Evolutionary conservation across 768 basidiomycete genomes (phyloP), one percentile per base, ranked within the genome.

Genomic region (Rhodotorula taiwanensis): DNA sequence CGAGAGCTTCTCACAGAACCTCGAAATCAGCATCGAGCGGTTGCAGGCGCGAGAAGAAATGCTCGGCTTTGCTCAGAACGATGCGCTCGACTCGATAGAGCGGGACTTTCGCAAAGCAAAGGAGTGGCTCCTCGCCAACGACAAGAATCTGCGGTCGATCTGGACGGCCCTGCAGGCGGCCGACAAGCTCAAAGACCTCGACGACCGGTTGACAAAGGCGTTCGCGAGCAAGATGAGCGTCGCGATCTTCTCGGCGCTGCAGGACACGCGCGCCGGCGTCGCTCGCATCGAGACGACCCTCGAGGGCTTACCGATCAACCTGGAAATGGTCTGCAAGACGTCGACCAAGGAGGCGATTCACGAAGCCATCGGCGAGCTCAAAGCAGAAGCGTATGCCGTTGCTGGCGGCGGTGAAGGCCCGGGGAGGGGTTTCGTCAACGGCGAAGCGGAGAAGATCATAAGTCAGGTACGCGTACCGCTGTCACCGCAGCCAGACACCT

Each of bases 391-490:
- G 44, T 63, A 68, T 21, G 50, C 47, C 13, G 66, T 53, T 0
- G 42, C 43, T 1, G 66, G 66, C 6, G 62, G 50, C 2, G 23
- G 33, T 2, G 45, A 47, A 5, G 60, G 61, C 7, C 21, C 47
- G n/a, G 50, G 20, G 20, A 31, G 18, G 28, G 66, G 66, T 0
- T 68, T 68, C 62, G n/a, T 33, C 3, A 63, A 57, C 28, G 66
- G 66, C 10, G 66, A 68, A 16, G 66, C 66, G 1, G 66, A 68
- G 34, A 68, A 68, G 58, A 63, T 68, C 58, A 68, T 68, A 51
- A 49, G 44, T 13, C 65, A 66, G 53, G 48, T 5, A 18, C 8
- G 36, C n/a, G n/a, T n/a, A n/a, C n/a, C n/a, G n/a, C n/a, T n/a
- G n/a, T n/a, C n/a, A n/a, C n/a, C n/a, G n/a, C n/a, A n/a, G n/a